A percentile compares a stretch with the other conserved stretches of the same genome.
Conservation (phyloP, 2,329 filamentous ascomycete genomes). For the Celoporthe dispersa region DNA sequence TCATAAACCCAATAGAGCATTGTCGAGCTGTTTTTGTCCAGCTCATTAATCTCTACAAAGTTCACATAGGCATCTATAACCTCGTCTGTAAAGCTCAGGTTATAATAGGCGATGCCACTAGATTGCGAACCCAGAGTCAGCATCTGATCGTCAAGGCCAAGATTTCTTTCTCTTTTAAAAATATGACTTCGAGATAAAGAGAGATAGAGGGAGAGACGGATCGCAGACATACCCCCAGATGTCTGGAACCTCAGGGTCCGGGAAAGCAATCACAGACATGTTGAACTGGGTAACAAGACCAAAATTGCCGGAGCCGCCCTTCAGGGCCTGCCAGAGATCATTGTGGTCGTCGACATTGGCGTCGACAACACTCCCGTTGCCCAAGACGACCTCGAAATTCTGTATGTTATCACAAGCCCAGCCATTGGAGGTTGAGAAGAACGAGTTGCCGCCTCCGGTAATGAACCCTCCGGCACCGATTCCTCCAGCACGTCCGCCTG, state of each 20-base stretch:
- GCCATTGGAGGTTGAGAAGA: slow-evolving; percentile 3
- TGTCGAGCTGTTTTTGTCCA: slow-evolving; percentile 8
- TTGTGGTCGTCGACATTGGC: not conserved
- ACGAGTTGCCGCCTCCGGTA: slow-evolving; percentile 14
- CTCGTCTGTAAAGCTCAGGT: not conserved
- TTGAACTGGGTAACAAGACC: slow-evolving; percentile 2
- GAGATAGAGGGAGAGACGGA: not conserved
- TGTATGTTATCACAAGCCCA: slow-evolving; percentile 11
- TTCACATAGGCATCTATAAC: not conserved
- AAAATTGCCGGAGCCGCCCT: slow-evolving; percentile 2
- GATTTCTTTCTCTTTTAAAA: too few species aligned
- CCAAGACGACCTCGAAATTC: slow-evolving; percentile 12
- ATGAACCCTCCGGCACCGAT: slow-evolving; percentile 12
- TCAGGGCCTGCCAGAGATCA: slow-evolving; percentile 5
- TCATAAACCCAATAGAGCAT: slow-evolving; percentile 9
- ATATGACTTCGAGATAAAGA: too few species aligned
- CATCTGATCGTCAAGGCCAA: not conserved
- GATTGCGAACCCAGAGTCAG: not conserved
- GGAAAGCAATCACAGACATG: slow-evolving; percentile 2
- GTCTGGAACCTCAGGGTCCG: not conserved
- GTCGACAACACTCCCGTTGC: not conserved
- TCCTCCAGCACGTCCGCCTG: slow-evolving; percentile 12
- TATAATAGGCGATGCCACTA: not conserved
- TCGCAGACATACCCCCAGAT: not conserved
- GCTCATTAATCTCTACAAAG: not conserved